These are phyloP conservation scores for Mycena haematopus DNA, from an alignment of 768 basidiomycete species.

Conservation along the genomic window DNA sequence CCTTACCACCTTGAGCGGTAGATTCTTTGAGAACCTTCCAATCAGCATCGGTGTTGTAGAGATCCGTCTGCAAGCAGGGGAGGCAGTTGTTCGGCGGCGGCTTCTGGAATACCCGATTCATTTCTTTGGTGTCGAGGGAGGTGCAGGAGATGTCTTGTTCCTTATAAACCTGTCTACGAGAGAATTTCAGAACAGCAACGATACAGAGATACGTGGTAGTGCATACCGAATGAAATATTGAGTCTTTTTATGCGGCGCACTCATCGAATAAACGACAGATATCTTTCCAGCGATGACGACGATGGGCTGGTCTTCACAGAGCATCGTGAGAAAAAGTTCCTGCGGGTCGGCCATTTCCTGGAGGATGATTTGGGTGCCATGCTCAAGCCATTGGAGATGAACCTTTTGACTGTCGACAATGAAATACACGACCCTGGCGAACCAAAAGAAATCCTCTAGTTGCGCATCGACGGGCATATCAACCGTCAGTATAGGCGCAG, in stretches of 20 bases:
- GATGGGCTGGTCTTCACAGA: conserved; percentile 55
- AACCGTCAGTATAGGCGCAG: conserved; percentile 36
- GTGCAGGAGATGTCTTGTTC: conserved; percentile 52
- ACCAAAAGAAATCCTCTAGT: conserved; percentile 74
- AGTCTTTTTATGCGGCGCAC: conserved; percentile 29
- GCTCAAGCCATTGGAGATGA: conserved; percentile 81
- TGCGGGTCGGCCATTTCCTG: conserved; percentile 64
- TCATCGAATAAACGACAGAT: conserved; percentile 42
- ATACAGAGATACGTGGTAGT: not conserved
- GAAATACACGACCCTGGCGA: conserved; percentile 67
- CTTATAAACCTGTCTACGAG: conserved; percentile 57
- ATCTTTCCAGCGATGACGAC: conserved; percentile 55
- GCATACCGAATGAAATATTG: conserved; percentile 32
- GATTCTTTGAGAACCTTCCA: conserved; percentile 34
- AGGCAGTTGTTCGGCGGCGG: conserved; percentile 60
- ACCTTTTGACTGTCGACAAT: conserved; percentile 47
- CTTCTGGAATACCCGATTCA: conserved; percentile 33
- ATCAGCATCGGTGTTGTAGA: conserved; percentile 39
- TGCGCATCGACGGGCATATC: conserved; percentile 46
- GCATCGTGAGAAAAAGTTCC: conserved; percentile 67
- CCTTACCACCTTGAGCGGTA: conserved; percentile 34
- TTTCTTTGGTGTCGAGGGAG: conserved; percentile 41
- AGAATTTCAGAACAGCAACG: not conserved
- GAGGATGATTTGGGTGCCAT: conserved; percentile 66
- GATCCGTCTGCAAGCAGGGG: conserved; percentile 47